These are phyloP conservation scores for Hordeum vulgare DNA, from an alignment of 176 grass and related monocot species.

Conservation along the genomic window DNA sequence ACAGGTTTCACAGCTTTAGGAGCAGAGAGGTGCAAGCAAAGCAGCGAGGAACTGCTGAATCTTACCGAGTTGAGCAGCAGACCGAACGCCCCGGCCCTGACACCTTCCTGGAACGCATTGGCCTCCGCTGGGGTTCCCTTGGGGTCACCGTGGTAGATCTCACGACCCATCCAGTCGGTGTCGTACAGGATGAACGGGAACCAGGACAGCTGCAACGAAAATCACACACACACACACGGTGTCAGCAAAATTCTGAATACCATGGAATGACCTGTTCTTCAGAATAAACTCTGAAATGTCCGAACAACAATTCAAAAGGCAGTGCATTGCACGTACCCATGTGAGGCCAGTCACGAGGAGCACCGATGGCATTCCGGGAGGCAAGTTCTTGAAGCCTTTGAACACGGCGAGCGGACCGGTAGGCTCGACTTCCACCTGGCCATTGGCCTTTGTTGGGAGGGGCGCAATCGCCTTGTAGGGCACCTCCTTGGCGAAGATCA, in stretches of 20 bases:
- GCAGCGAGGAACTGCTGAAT: not conserved
- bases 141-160: conserved; percentile 87
- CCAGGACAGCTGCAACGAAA: conserved; percentile 62
- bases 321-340: conserved; percentile 78
- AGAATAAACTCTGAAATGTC: not conserved
- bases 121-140: conserved; percentile 39
- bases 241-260: not conserved
- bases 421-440: conserved; percentile 19
- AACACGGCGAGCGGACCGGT: conserved; percentile 28
- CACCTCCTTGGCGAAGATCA: conserved; percentile 68
- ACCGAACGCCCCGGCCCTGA: conserved; percentile 72
- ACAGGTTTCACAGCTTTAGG: not conserved
- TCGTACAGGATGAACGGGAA: conserved; percentile 96
- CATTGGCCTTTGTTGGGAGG: conserved; percentile 43
- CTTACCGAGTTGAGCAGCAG: conserved; percentile 86
- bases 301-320: too few relatives aligned
- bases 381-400: conserved; percentile 67
- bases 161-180: conserved; percentile 98
- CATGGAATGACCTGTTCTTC: not conserved
- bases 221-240: too few relatives aligned
- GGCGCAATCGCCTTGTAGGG: conserved; percentile 25
- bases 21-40: not conserved
- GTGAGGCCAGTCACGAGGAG: conserved; percentile 79
- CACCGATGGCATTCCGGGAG: conserved; percentile 78
- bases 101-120: conserved; percentile 49